Evolutionary conservation across 768 basidiomycete genomes (phyloP).

Genomic region (Calocybe indica): DNA sequence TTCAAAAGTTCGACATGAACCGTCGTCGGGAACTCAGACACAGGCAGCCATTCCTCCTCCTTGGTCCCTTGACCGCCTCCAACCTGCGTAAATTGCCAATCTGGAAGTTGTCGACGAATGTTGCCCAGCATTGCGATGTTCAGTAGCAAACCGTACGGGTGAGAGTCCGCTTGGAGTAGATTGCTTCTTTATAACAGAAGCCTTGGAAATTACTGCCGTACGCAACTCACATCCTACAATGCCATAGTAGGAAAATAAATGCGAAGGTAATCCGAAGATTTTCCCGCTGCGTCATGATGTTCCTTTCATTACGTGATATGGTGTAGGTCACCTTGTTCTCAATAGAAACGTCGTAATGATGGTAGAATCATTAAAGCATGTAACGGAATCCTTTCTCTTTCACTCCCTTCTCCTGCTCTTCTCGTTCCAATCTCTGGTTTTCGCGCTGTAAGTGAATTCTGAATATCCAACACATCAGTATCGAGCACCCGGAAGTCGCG

Average conservation of each 20-base stretch:
- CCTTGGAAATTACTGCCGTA: no score
- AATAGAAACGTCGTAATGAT: no score
- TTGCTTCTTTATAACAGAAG: background rate
- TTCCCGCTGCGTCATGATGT: conserved; percentile 7
- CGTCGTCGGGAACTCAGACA: conserved; percentile 70
- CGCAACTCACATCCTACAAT: no score
- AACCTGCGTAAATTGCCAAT: conserved; percentile 68
- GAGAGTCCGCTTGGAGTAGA: conserved; percentile 1
- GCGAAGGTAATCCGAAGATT: conserved; percentile 18
- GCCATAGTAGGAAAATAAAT: background rate
- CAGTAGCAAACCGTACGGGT: conserved; percentile 5
- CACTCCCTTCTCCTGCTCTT: conserved; percentile 27
- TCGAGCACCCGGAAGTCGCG: conserved; percentile 41
- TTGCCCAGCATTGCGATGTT: no score
- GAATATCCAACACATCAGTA: conserved; percentile 46
- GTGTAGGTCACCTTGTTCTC: background rate
- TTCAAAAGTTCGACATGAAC: conserved; percentile 84
- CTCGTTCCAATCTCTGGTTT: conserved; percentile 32
- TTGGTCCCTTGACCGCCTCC: conserved; percentile 54
- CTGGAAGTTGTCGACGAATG: conserved; percentile 14
- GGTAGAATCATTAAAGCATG: conserved; percentile 27
- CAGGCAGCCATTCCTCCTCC: conserved; percentile 61
- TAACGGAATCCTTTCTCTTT: conserved; percentile 38
- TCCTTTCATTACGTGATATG: background rate
- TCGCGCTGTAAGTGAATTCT: conserved; percentile 34